Base-by-base conservation (phyloP, 768 basidiomycete genomes). In the Punctularia strigosozonata region DNA sequence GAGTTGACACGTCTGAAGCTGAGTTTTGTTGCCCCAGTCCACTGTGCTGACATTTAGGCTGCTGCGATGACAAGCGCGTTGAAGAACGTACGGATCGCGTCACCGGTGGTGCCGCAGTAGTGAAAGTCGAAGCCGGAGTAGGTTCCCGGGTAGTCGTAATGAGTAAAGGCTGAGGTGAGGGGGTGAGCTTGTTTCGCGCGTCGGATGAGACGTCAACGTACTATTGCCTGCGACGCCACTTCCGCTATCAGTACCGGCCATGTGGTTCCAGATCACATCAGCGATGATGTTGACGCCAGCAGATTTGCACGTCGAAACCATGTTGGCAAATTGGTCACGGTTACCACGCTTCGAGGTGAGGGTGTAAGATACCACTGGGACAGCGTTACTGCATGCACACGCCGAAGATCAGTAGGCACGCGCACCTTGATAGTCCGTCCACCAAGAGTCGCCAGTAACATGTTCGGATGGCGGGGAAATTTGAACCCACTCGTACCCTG, bases 41-140 rank as follows among this genome's bases (percentile, higher is more conserved):
- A 8, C 18, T 39, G 74, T 71, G 31, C 65, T 60, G 43, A 78
- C 68, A 2, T 65, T 64, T 15, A 73, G 57, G 3, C 74, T 72
- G 45, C 72, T 75, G 48, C 75, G 68, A 44, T 77, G 73, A 50
- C 75, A 75, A 49, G 74, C 62, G 61, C 70, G n/a, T n/a, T n/a
- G n/a, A n/a, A n/a, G n/a, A n/a, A n/a, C n/a, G n/a, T n/a, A n/a
- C n/a, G n/a, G n/a, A n/a, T n/a, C 1, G 70, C 53, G 35, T 69
- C 66, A 22, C 73, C 58, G n/a, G n/a, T n/a, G n/a, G n/a, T n/a
- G 4, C 77, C 74, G 46, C 77, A 80, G 50, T 78, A 69, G 45
- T 81, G 77, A 54, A 80, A 80, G 51, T 78, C 62, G 59, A 68
- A 37, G 24, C 19, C 13, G n/a, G n/a, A n/a, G 35, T 47, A 51